Evolutionary conservation across 2,329 filamentous ascomycete species (phyloP).

Genomic region (Aspergillus oerlinghausenensis): DNA sequence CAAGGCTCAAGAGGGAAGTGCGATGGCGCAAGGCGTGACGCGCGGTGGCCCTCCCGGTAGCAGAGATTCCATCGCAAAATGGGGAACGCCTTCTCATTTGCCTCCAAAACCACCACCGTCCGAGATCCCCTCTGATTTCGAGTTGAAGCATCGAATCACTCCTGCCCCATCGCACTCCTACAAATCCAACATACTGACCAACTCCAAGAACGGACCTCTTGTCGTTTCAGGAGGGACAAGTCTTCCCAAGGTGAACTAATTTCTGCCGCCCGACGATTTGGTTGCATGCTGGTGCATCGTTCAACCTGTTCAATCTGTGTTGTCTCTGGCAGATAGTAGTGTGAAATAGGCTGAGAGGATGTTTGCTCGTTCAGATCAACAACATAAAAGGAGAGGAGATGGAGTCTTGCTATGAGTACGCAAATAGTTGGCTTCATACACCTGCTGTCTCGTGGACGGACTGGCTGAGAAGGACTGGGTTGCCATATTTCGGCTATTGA

Average conservation of each 20-base stretch:
- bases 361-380: background rate
- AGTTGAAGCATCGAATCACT: slow-evolving; percentile 32
- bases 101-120: slow-evolving; percentile 49
- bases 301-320: slow-evolving; percentile 1
- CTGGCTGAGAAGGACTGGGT: background rate
- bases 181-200: slow-evolving; percentile 18
- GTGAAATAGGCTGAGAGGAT: background rate
- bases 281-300: background rate
- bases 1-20: slow-evolving; percentile 19
- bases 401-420: background rate
- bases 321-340: slow-evolving; percentile 7
- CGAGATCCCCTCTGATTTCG: slow-evolving; percentile 39
- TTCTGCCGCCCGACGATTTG: background rate
- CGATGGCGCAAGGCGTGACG: slow-evolving; percentile 12
- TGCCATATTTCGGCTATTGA: background rate
- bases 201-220: slow-evolving; percentile 31
- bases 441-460: background rate
- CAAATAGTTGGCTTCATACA: background rate
- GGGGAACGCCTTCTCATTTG: slow-evolving; percentile 47
- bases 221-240: slow-evolving; percentile 35
- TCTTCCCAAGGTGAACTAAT: slow-evolving; percentile 25
- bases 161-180: slow-evolving; percentile 19
- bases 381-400: background rate
- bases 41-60: slow-evolving; percentile 19
- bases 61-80: slow-evolving; percentile 45